These are phyloP conservation scores for Huntiella savannae DNA, from an alignment of 2,329 filamentous ascomycete species.

Conservation along the genomic window DNA sequence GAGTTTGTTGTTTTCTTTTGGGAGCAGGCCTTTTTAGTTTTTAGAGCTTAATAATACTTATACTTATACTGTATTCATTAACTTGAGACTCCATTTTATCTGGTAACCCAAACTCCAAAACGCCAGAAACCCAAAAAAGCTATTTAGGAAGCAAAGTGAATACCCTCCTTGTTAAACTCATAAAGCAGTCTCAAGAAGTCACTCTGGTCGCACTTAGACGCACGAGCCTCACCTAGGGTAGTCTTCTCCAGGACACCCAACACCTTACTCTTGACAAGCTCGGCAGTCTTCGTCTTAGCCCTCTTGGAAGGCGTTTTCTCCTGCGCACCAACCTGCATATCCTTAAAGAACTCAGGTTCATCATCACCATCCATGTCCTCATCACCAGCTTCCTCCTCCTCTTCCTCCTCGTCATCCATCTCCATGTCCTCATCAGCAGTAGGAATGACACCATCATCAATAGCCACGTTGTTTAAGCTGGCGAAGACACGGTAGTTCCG, in stretches of 20 bases:
- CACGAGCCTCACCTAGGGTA: conserved; percentile 58
- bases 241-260: conserved; percentile 70
- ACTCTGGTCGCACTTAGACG: conserved; percentile 77
- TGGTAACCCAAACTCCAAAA: too few species aligned
- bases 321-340: conserved; percentile 24
- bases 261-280: conserved; percentile 74
- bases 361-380: conserved; percentile 39
- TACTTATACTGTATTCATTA: too few species aligned
- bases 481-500: conserved; percentile 80
- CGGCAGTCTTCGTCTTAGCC: conserved; percentile 60
- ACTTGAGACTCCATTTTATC: too few species aligned
- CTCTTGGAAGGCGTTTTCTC: conserved; percentile 49
- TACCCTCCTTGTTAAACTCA: conserved; percentile 78
- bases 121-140: background rate
- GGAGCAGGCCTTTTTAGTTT: too few species aligned
- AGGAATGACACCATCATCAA: conserved; percentile 39
- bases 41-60: too few species aligned
- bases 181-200: conserved; percentile 68
- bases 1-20: too few species aligned
- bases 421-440: conserved; percentile 27
- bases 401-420: conserved; percentile 22
- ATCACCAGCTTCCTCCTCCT: conserved; percentile 22
- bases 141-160: conserved; percentile 48
- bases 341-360: conserved; percentile 70
- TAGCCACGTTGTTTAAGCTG: conserved; percentile 59